Evolutionary conservation across 768 basidiomycete genomes (phyloP).

Genomic region (Russula abietina): DNA sequence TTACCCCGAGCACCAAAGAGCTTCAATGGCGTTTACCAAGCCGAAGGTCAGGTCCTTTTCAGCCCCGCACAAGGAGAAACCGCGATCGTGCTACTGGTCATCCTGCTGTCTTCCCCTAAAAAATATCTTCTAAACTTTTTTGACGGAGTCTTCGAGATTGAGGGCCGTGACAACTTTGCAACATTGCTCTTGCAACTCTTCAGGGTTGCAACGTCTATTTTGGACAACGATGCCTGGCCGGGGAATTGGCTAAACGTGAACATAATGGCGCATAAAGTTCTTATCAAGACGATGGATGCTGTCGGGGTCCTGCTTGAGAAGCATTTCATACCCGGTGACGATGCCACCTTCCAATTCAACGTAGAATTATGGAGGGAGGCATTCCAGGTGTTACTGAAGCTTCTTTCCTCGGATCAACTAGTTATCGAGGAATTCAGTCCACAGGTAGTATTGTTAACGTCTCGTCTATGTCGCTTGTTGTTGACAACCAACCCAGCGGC

Average conservation of each 20-base stretch:
- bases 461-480: neutral
- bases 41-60: slow-evolving; percentile 50
- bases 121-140: slow-evolving; percentile 75
- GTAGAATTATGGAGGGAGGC: slow-evolving; percentile 73
- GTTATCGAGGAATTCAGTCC: slow-evolving; percentile 94
- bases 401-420: slow-evolving; percentile 85
- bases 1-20: slow-evolving; percentile 49
- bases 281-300: slow-evolving; percentile 85
- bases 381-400: slow-evolving; percentile 74
- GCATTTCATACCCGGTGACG: slow-evolving; percentile 70
- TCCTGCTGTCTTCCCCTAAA: slow-evolving; percentile 73
- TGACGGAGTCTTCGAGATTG: slow-evolving; percentile 77
- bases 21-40: slow-evolving; percentile 35
- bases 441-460: slow-evolving; percentile 49
- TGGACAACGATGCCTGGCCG: slow-evolving; percentile 86
- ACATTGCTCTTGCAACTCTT: slow-evolving; percentile 70
- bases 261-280: slow-evolving; percentile 77
- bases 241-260: slow-evolving; percentile 88
- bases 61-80: slow-evolving; percentile 79
- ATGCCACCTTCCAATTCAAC: slow-evolving; percentile 64
- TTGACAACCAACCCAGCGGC: slow-evolving; percentile 51
- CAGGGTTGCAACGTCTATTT: slow-evolving; percentile 70
- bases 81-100: slow-evolving; percentile 75
- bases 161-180: slow-evolving; percentile 77
- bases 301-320: slow-evolving; percentile 69